phyloP scores from a whole-genome alignment of 23 red algal genomes.

The Pyropia haitanensis region DNA sequence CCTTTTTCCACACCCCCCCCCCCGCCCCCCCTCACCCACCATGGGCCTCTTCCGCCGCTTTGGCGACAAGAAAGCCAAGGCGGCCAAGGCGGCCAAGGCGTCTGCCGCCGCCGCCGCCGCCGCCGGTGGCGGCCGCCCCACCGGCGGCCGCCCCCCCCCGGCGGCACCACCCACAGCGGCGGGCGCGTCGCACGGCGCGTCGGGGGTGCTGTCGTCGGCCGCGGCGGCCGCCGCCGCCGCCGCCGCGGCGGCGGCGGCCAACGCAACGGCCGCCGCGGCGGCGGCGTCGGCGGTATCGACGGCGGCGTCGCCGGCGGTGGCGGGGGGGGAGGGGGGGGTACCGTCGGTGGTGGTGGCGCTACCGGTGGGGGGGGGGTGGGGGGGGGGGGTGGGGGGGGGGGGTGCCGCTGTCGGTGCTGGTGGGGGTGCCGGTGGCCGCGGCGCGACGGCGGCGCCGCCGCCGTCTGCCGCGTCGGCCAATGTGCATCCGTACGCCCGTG shows the following conservation, averaged over 20 bases:
- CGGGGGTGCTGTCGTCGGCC: background rate
- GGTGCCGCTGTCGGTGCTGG: too few species aligned
- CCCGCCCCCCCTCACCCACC: background rate
- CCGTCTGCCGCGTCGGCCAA: too few species aligned
- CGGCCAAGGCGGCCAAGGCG: constrained; percentile 2
- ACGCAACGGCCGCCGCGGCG: constrained; percentile 22
- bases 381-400: too few species aligned
- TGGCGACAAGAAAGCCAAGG: constrained; percentile 1
- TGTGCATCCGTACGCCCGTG: too few species aligned
- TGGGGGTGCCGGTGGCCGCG: too few species aligned
- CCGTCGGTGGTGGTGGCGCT: too few species aligned
- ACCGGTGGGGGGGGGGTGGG: too few species aligned
- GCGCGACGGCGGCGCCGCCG: too few species aligned
- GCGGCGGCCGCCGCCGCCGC: background rate
- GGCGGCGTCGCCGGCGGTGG: constrained; percentile 9
- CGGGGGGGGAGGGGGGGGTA: constrained; percentile 2
- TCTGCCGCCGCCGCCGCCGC: background rate
- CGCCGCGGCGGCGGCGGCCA: constrained; percentile 7
- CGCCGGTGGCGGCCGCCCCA: background rate
- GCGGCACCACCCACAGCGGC: background rate
- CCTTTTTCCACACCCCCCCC: background rate
- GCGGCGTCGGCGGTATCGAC: constrained; percentile 8
- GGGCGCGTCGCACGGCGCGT: constrained; percentile 4
- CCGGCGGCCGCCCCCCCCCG: background rate
- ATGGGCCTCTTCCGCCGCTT: constrained; percentile 4